Percentiles rank a stretch among this genome's conserved stretches.
Evolutionary conservation across 164 flowering plant species (phyloP).

Genomic region (Buxus sempervirens): DNA sequence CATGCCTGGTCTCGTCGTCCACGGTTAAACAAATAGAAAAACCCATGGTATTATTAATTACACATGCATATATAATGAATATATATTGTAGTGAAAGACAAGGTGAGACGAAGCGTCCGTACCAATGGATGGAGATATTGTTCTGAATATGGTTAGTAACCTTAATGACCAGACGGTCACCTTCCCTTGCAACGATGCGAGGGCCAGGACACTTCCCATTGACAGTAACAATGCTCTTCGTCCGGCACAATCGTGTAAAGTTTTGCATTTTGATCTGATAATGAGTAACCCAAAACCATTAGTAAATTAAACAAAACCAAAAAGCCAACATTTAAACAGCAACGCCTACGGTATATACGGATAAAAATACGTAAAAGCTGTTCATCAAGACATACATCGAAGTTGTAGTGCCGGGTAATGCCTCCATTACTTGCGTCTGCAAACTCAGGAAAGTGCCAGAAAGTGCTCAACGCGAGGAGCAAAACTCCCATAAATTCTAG

Average conservation of each 20-base stretch:
- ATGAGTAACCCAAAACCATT: neutral
- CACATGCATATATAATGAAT: no score
- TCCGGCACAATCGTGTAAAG: constrained; percentile 59
- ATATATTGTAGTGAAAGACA: neutral
- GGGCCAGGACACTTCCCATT: constrained; percentile 75
- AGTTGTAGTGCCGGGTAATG: constrained; percentile 40
- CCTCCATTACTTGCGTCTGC: constrained; percentile 17
- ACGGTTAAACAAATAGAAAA: neutral
- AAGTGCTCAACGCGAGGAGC: constrained; percentile 8
- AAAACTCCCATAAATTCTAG: constrained; percentile 11
- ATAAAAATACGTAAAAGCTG: no score
- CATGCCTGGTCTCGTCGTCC: constrained; percentile 43
- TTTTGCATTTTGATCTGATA: constrained; percentile 54
- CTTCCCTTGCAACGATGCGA: constrained; percentile 56
- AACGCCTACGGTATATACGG: no score
- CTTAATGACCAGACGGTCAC: constrained; percentile 52
- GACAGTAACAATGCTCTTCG: constrained; percentile 58
- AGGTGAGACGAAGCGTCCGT: neutral
- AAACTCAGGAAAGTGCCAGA: constrained; percentile 19
- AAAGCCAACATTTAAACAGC: neutral
- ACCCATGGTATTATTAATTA: no score
- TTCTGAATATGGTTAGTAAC: constrained; percentile 56
- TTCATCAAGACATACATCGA: constrained; percentile 25
- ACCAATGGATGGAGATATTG: constrained; percentile 62
- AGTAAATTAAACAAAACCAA: neutral